These are phyloP conservation scores for Myriosclerotinia scirpicola DNA, from an alignment of 2,329 filamentous ascomycete genomes.

Conservation along the genomic window DNA sequence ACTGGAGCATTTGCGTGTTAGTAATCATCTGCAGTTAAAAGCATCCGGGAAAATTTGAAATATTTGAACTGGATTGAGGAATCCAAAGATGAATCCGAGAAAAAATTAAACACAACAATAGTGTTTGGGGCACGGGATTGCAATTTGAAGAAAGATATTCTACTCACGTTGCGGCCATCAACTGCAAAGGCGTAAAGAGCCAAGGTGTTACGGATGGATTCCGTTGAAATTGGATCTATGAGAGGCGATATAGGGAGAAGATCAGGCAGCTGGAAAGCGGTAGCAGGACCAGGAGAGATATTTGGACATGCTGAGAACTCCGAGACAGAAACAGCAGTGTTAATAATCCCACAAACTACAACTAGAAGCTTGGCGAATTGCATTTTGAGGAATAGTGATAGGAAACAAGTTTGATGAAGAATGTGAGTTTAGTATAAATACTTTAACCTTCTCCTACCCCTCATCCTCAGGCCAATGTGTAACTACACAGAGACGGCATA, in stretches of 20 bases:
- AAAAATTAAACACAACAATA: not conserved
- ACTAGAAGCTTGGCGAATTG: not conserved
- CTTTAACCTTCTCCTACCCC: too few species aligned
- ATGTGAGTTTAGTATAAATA: not conserved
- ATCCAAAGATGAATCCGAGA: accelerated
- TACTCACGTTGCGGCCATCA: conserved; percentile 2
- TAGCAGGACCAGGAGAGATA: not conserved
- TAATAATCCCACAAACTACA: not conserved
- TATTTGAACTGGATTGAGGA: not conserved
- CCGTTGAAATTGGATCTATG: not conserved
- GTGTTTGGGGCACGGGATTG: too few species aligned
- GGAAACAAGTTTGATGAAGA: not conserved
- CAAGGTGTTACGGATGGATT: not conserved
- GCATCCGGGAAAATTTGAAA: not conserved
- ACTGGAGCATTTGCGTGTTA: not conserved
- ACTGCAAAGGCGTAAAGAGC: not conserved
- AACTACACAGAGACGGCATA: too few species aligned
- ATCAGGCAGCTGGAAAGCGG: not conserved
- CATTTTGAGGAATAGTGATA: not conserved
- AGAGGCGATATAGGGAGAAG: not conserved
- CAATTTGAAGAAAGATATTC: not conserved
- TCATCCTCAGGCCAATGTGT: too few species aligned
- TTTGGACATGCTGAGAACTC: not conserved
- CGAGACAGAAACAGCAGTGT: not conserved
- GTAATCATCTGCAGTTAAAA: not conserved